Evolutionary conservation across 2,329 filamentous ascomycete species (phyloP).

Genomic region (Nakataea oryzae): DNA sequence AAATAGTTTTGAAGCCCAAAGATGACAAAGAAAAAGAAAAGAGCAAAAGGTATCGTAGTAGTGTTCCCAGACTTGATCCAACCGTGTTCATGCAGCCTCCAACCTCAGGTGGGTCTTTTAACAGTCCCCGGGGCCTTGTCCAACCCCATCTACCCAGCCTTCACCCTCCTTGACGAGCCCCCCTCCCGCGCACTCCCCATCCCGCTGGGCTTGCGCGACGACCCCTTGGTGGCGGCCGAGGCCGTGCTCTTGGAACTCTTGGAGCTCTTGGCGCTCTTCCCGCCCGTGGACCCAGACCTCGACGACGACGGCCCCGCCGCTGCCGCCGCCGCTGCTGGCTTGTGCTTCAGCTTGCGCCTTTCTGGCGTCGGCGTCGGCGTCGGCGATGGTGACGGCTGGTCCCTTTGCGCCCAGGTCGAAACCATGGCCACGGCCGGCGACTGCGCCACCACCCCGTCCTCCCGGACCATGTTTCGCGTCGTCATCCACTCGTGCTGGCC

Average conservation of each 20-base stretch:
- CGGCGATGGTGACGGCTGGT: background rate
- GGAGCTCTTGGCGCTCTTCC: background rate
- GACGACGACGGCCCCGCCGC: background rate
- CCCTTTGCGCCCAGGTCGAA: background rate
- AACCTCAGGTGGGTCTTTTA: no score
- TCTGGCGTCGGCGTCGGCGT: no score
- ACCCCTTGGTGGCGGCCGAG: background rate
- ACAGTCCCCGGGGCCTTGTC: no score
- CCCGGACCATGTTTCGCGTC: background rate
- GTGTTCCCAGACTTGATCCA: no score
- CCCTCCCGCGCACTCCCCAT: background rate
- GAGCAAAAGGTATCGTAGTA: no score
- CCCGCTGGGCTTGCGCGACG: background rate
- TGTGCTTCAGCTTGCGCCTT: no score
- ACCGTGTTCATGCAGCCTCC: background rate
- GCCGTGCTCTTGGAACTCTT: background rate
- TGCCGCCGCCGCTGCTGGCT: background rate
- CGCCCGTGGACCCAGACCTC: background rate
- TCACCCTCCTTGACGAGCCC: background rate
- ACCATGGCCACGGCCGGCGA: background rate
- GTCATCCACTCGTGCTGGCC: background rate
- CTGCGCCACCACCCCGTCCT: background rate
- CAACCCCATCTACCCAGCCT: background rate
- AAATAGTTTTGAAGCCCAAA: no score
- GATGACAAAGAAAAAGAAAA: no score